phyloP scores from a whole-genome alignment of 169 alveolate genomes.

The Eimeria acervulina region DNA sequence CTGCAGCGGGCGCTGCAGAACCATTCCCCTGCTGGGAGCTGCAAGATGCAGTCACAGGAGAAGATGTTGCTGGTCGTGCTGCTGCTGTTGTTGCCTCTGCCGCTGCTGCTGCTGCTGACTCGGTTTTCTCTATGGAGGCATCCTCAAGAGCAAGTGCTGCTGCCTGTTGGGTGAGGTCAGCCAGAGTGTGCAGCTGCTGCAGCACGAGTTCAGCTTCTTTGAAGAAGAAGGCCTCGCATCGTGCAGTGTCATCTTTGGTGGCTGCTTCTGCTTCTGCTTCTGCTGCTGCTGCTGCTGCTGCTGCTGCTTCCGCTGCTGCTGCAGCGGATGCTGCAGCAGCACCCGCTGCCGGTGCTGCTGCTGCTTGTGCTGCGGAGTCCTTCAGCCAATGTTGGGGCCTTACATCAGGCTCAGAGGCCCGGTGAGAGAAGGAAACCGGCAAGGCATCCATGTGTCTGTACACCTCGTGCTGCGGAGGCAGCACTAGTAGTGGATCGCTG shows the following conservation, averaged over 20 bases:
- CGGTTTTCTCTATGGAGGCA: background rate
- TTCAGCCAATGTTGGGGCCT: background rate
- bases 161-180: constrained; percentile 1
- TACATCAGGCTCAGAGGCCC: constrained; percentile 13
- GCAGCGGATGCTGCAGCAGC: constrained; percentile 45
- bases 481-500: background rate
- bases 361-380: background rate
- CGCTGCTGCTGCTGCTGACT: background rate
- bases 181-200: constrained; percentile 56
- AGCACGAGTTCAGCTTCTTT: constrained; percentile 31
- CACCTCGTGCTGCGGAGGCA: background rate
- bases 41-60: background rate
- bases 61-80: background rate
- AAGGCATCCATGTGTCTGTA: constrained; percentile 6
- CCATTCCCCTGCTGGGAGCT: background rate
- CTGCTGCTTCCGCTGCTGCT: background rate
- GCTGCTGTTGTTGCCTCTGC: constrained; percentile 44
- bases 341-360: background rate
- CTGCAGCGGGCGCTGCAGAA: background rate
- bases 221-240: constrained; percentile 39
- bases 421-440: constrained; percentile 23
- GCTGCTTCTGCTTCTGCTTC: constrained; percentile 50
- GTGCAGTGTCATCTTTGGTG: background rate
- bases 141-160: constrained; percentile 31
- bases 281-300: background rate